Evolutionary conservation across 2,329 filamentous ascomycete genomes (phyloP).

Genomic region (Chrysosporium queenslandicum): DNA sequence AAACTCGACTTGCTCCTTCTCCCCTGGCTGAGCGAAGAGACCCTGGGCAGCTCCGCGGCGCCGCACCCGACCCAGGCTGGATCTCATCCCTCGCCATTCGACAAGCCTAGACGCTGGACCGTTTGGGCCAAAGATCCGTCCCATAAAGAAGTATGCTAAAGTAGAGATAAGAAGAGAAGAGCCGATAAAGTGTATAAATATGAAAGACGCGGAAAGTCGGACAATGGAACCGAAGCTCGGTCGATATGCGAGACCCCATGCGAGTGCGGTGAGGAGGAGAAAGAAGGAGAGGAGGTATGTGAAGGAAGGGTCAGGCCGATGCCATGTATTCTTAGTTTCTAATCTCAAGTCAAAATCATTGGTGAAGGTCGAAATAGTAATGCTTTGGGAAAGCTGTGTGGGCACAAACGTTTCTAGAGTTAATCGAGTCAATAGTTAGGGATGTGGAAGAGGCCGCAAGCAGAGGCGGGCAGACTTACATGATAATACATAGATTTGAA

Average conservation of each 20-base stretch:
- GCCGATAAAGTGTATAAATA: constrained; percentile 52
- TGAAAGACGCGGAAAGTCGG: constrained; percentile 41
- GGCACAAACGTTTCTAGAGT: constrained; percentile 20
- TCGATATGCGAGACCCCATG: constrained; percentile 50
- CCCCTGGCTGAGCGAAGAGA: constrained; percentile 47
- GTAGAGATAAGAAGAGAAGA: constrained; percentile 51
- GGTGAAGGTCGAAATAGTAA: constrained; percentile 9
- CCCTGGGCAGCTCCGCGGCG: constrained; percentile 41
- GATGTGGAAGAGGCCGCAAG: not conserved
- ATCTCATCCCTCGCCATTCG: constrained; percentile 25
- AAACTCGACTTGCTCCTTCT: constrained; percentile 55
- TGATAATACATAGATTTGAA: constrained; percentile 63
- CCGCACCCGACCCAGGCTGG: constrained; percentile 15
- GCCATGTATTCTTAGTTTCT: constrained; percentile 63
- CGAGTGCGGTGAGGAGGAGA: constrained; percentile 46
- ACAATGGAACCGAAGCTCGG: constrained; percentile 40
- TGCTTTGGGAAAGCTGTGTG: not conserved
- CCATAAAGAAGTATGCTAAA: constrained; percentile 55
- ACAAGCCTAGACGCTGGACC: constrained; percentile 29
- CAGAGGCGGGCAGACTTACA: constrained; percentile 37
- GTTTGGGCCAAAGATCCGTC: constrained; percentile 50
- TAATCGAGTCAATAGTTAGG: not conserved
- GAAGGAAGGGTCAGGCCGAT: constrained; percentile 59
- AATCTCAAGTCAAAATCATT: constrained; percentile 7
- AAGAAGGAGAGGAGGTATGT: constrained; percentile 60